Evolutionary conservation across 2,329 filamentous ascomycete species (phyloP).

Genomic region (Sclerotinia borealis): DNA sequence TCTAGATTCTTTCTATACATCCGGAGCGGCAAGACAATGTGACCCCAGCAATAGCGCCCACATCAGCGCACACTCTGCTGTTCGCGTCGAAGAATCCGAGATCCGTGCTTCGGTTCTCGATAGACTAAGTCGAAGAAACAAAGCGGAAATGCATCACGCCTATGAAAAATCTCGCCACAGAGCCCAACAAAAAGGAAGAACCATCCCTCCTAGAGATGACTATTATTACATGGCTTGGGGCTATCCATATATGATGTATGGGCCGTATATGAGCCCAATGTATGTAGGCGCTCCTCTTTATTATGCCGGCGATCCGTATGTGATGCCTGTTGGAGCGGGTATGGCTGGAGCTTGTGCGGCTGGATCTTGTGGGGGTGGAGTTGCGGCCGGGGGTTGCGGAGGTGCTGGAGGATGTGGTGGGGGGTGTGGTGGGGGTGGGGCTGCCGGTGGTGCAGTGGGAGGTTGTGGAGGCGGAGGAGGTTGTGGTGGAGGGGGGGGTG

Average conservation of each 20-base stretch:
- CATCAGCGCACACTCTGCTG: constrained; percentile 67
- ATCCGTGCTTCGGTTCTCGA: constrained; percentile 27
- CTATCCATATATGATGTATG: constrained; percentile 44
- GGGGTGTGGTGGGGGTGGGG: constrained; percentile 11
- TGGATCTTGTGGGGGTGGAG: constrained; percentile 43
- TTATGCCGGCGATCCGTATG: constrained; percentile 39
- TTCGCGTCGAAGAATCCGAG: constrained; percentile 34
- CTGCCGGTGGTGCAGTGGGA: constrained; percentile 6
- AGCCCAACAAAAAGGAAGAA: constrained; percentile 44
- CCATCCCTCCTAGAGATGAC: constrained; percentile 41
- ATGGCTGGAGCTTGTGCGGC: constrained; percentile 38
- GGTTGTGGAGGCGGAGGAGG: neutral
- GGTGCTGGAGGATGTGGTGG: constrained; percentile 27
- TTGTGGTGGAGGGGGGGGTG: neutral
- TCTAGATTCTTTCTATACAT: constrained; percentile 41
- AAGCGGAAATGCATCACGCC: constrained; percentile 43
- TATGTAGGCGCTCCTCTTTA: constrained; percentile 41
- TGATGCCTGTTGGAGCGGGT: constrained; percentile 33
- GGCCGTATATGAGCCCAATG: constrained; percentile 38
- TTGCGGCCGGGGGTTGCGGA: constrained; percentile 38
- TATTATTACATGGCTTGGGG: constrained; percentile 44
- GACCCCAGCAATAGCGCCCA: constrained; percentile 57
- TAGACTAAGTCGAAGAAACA: constrained; percentile 27
- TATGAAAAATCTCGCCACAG: constrained; percentile 50
- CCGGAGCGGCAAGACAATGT: constrained; percentile 44